Percentiles rank a stretch among this genome's conserved stretches.
Conservation (phyloP, 2,329 filamentous ascomycete genomes). For the Aspergillus floridensis region DNA sequence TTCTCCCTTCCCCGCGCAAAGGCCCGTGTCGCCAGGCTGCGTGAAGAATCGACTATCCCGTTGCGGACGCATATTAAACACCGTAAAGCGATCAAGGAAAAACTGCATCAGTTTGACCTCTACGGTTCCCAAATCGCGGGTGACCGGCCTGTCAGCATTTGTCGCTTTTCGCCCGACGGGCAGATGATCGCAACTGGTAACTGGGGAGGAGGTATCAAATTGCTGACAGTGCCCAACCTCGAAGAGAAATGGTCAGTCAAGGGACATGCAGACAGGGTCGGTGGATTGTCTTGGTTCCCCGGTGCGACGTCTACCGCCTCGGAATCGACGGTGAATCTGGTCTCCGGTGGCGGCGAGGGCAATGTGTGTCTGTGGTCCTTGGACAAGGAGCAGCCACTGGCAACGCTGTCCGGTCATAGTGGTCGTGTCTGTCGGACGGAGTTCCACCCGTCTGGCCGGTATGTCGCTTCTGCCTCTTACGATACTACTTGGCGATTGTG, state of each 20-base stretch:
- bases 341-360: slow-evolving; percentile 85
- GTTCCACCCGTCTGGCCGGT: slow-evolving; percentile 88
- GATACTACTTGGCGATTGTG: slow-evolving; percentile 97
- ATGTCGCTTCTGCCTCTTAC: slow-evolving; percentile 88
- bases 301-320: slow-evolving; percentile 74
- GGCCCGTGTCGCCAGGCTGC: slow-evolving; percentile 72
- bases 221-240: slow-evolving; percentile 79
- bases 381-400: slow-evolving; percentile 77
- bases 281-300: slow-evolving; percentile 87
- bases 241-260: slow-evolving; percentile 72
- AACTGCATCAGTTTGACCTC: slow-evolving; percentile 77
- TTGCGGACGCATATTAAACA: slow-evolving; percentile 89
- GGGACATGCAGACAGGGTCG: slow-evolving; percentile 84
- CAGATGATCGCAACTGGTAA: slow-evolving; percentile 84
- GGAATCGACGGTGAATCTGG: slow-evolving; percentile 73
- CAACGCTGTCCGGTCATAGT: slow-evolving; percentile 77
- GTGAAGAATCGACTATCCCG: slow-evolving; percentile 76
- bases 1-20: slow-evolving; percentile 83
- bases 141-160: slow-evolving; percentile 87
- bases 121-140: slow-evolving; percentile 92
- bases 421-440: slow-evolving; percentile 88
- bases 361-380: slow-evolving; percentile 89
- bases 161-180: slow-evolving; percentile 82
- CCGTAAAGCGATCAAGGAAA: slow-evolving; percentile 82
- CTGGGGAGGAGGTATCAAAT: slow-evolving; percentile 84